Percentiles rank a stretch among this genome's conserved stretches.
Evolutionary conservation across 805 yeast genomes (phyloP).

Genomic region (Saccharomycopsis sp.): DNA sequence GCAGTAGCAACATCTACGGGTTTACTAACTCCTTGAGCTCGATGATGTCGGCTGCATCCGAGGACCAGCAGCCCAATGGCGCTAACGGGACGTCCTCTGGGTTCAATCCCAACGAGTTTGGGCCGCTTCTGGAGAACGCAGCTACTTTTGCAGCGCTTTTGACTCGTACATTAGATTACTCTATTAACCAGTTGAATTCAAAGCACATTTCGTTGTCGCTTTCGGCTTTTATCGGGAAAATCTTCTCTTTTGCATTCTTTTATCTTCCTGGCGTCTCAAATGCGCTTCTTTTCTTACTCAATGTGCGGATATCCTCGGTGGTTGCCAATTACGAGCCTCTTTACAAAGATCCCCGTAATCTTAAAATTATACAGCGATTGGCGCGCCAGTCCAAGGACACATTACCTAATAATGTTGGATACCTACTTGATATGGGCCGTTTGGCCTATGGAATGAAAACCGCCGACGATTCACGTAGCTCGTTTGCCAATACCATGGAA

Average conservation of each 20-base stretch:
- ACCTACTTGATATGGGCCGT: conserved; percentile 32
- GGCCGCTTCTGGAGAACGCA: not conserved
- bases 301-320: conserved; percentile 43
- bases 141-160: conserved; percentile 29
- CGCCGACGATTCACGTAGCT: not conserved
- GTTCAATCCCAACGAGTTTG: not conserved
- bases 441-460: conserved; percentile 21
- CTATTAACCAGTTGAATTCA: conserved; percentile 38
- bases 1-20: not conserved
- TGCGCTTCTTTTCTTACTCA: conserved; percentile 49
- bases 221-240: conserved; percentile 55
- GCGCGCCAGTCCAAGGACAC: conserved; percentile 4
- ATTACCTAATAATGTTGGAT: conserved; percentile 30
- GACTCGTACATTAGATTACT: conserved; percentile 41
- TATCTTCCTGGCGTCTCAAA: conserved; percentile 42
- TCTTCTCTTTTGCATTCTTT: conserved; percentile 50
- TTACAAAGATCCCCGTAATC: conserved; percentile 18
- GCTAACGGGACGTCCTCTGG: too few species aligned
- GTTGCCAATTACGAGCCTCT: conserved; percentile 22
- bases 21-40: not conserved
- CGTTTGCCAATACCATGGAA: too few species aligned
- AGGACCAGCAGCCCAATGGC: not conserved
- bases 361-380: conserved; percentile 9
- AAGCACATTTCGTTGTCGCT: conserved; percentile 42
- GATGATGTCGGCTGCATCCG: not conserved